Evolutionary conservation across 2,329 filamentous ascomycete species (phyloP).

Genomic region (Colletotrichum camelliae): DNA sequence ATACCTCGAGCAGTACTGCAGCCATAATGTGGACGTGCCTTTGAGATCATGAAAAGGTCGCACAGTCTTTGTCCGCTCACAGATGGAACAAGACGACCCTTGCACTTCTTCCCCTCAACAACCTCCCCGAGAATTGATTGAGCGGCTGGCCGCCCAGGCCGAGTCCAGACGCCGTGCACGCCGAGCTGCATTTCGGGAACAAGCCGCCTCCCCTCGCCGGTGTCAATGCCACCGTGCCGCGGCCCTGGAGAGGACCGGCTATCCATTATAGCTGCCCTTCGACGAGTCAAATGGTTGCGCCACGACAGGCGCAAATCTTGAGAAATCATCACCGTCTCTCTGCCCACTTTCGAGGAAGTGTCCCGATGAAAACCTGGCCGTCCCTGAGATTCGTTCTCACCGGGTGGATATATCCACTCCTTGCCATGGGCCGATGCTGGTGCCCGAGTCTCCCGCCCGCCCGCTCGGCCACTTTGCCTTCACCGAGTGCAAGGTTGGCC

Average conservation of each 20-base stretch:
- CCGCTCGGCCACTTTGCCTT: conserved; percentile 2
- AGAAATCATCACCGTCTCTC: not conserved
- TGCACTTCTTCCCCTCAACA: not conserved
- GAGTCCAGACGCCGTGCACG: not conserved
- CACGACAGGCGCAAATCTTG: not conserved
- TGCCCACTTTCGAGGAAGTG: not conserved
- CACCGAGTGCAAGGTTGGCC: conserved; percentile 19
- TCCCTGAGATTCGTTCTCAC: not conserved
- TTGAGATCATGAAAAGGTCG: not conserved
- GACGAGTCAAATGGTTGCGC: not conserved
- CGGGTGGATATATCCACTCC: conserved; percentile 18
- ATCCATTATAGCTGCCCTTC: not conserved
- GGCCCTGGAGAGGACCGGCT: not conserved
- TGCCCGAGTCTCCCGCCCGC: conserved; percentile 2
- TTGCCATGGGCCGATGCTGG: conserved; percentile 11
- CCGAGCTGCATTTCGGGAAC: not conserved
- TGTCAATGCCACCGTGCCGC: not conserved
- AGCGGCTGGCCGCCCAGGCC: not conserved
- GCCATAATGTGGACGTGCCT: not conserved
- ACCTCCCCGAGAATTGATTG: not conserved
- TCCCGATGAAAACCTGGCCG: not conserved
- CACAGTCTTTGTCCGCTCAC: not conserved
- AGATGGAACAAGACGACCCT: not conserved
- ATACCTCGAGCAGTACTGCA: not conserved
- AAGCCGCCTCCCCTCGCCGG: not conserved